Base-by-base conservation (phyloP, 2,329 filamentous ascomycete species). In the Penicillium sp. region DNA sequence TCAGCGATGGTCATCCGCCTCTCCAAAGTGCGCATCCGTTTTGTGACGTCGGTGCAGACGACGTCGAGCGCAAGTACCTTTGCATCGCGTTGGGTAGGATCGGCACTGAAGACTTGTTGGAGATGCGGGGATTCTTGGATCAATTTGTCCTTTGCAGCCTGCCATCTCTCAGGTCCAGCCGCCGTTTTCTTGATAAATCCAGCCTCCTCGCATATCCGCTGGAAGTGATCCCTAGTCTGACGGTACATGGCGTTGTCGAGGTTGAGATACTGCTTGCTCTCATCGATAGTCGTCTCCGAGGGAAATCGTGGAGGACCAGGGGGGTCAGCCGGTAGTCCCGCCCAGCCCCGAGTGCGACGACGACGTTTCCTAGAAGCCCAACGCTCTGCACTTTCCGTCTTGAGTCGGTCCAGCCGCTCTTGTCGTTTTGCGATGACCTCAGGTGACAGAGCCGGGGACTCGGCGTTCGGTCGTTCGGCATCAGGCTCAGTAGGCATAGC, bases 1-100 rank as follows among this genome's bases (percentile, higher is more conserved):
- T 92, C 87, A 1, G 85, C 82, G 43, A 93, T 83, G 1, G 85
- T 87, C 81, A 93, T 86, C n/a, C 83, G 79, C 32, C 79, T 81
- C 46, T 86, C 83, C 54, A 85, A 69, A 11, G 77, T 84, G 64
- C 90, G 84, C 79, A 92, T 86, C 18, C 88, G 81, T 73, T 94
- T 94, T 1, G 89, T 92, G 29, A 93, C 88, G 73, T 93, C 90
- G 27, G 85, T 88, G 67, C 89, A 92, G 22, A 95, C 86, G 43
- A 91, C 83, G 68, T 95, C 90, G 5, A 95, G 76, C 0, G 90
- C 89, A 43, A 91, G 78, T 36, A 81, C 81, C 67, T 87, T 89
- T 40, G 80, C 77, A 42, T 88, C 85, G 14, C 83, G 71, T 21
- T 86, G 78, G 3, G 82, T 80, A 24, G 83, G 80, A 42, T 84